Evolutionary conservation across 1,284 basidiomycete species (phyloP), one percentile per base, ranked within the genome.

Genomic region (Fomitopsis palustris): DNA sequence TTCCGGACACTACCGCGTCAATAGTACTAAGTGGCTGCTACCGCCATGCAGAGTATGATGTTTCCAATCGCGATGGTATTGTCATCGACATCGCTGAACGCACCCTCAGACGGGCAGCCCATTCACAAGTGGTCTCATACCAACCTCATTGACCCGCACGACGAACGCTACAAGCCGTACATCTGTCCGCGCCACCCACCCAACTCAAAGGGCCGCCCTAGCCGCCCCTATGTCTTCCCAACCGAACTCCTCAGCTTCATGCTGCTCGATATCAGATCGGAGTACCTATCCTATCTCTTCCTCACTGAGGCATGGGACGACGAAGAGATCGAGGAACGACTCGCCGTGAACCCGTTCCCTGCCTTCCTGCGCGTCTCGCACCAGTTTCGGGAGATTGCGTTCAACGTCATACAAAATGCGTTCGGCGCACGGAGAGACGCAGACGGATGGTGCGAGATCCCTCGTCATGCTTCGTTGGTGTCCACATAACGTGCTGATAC

Each of bases 291-390:
- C 14, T 51, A 4, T 12, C 7, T 51, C 16, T 51, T 51, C 17
- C n/a, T 29, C n/a, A 27, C 49, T 3, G 49, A 51, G 49, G 35
- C 29, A 25, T 8, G n/a, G 31, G 49, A 51, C 29, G 29, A 33
- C 4, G 29, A 51, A 4, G 49, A 51, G 6, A 51, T 51, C 3
- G 29, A 51, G n/a, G 49, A 16, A 29, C 49, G 49, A 21, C 27
- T 51, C 2, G 37, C 23, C 21, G 25, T 17, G 33, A 41, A 54
- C 35, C 53, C 54, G 10, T 42, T 41, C 39, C 54, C 8, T 17
- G 19, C 39, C 23, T 31, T 52, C 21, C 55, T 57, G 23, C 55
- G 27, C 4, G 55, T 57, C 17, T 51, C 55, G 21, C 47, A 57
- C 10, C 55, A 57, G 16, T 57, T 52, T 29, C 31, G 55, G 17